Base-by-base conservation (phyloP, 441 rosid genomes). In the Melastoma candidum region DNA sequence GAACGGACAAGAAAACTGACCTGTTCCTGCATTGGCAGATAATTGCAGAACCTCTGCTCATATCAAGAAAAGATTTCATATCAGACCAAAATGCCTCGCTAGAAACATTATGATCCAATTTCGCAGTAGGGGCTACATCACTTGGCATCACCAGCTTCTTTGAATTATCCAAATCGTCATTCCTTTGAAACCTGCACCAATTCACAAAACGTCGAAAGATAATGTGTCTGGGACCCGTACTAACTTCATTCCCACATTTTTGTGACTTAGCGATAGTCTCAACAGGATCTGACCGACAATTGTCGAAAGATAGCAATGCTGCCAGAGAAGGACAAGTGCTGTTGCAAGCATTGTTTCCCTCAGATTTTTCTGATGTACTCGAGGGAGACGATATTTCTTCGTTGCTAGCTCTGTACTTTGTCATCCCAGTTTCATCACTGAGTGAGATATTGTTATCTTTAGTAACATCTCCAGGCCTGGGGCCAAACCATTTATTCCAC, bases 1-100 rank as follows among this genome's bases (percentile, higher is more conserved):
- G 36, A 29, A 6, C 36, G 7, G 36, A 3, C 7, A 29, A 61
- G 53, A 29, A 56, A 50, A 57, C 13, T 26, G 49, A 92, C 98
- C 98, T 88, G 72, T 84, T 85, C 59, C 29, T 74, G 25, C 95
- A 79, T 65, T 63, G 73, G 49, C 76, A 26, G 59, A 85, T 71
- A 62, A 68, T 7, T 41, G 46, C 65, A 9, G 73, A 79, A 57
- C 84, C 97, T 63, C 55, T 69, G 27, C 69, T 58, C 14, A 89
- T 69, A 63, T 63, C 45, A 46, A 84, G 58, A 72, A 81, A 88
- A 55, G 77, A 66, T 61, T 82, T 79, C 72, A 82, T 43, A 17
- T 78, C 80, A 11, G 57, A 63, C 97, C 95, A 81, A 60, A 84
- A 77, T 7, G 72, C 66, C 60, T 76, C 74, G 47, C 71, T 51